Evolutionary conservation across 1,284 basidiomycete species (phyloP).

Genomic region (Ustilago loliicola): DNA sequence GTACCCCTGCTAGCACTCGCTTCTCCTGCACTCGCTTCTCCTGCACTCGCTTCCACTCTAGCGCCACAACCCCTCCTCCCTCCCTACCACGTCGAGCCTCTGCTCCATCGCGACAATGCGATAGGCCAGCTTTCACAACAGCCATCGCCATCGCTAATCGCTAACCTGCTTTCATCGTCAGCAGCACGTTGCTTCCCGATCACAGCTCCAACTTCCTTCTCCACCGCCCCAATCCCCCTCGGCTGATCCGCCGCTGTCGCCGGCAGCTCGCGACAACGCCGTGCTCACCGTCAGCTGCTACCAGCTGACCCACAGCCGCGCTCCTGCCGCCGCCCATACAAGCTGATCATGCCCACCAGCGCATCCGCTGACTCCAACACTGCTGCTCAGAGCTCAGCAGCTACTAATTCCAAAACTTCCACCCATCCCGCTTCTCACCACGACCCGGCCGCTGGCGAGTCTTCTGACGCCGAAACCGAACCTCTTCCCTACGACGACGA

Average conservation of each 20-base stretch:
- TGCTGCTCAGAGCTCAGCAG: conserved; percentile 40
- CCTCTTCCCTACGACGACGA: conserved; percentile 64
- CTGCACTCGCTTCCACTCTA: not conserved
- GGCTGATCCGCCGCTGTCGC: conserved; percentile 13
- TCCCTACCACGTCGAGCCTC: conserved; percentile 10
- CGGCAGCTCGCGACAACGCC: conserved; percentile 19
- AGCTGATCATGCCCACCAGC: conserved; percentile 49
- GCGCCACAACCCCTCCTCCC: not conserved
- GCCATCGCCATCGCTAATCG: conserved; percentile 7
- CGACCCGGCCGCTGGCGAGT: conserved; percentile 24
- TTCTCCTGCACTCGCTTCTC: not conserved
- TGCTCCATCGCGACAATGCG: conserved; percentile 29
- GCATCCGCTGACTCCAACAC: conserved; percentile 26
- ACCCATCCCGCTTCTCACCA: not conserved
- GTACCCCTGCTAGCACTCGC: not conserved
- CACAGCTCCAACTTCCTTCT: not conserved
- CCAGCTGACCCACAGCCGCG: conserved; percentile 33
- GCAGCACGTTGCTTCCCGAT: not conserved
- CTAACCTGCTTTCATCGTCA: not conserved
- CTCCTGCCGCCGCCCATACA: conserved; percentile 30
- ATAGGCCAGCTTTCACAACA: conserved; percentile 11
- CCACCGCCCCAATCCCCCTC: not conserved
- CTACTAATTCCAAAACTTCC: conserved; percentile 15
- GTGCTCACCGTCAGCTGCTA: conserved; percentile 22
- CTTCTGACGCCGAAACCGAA: conserved; percentile 66